A percentile compares a stretch with the other conserved stretches of the same genome.
phyloP scores from a whole-genome alignment of 2,329 filamentous ascomycete species.

The Cercospora sojina region DNA sequence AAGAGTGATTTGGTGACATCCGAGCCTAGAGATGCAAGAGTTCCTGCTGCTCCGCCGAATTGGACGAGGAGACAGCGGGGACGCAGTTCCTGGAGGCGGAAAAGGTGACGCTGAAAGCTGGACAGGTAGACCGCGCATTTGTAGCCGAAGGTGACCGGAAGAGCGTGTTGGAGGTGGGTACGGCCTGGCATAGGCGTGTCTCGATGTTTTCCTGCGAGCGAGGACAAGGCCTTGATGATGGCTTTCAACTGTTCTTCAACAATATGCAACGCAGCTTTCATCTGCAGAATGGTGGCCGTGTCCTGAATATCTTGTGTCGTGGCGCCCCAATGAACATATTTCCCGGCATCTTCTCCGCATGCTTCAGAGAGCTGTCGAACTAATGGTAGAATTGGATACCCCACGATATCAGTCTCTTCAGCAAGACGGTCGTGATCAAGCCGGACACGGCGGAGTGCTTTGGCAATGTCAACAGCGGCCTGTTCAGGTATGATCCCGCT shows the following conservation, averaged over 20 bases:
- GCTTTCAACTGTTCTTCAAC: constrained; percentile 22
- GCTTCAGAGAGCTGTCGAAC: constrained; percentile 33
- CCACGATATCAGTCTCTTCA: constrained; percentile 35
- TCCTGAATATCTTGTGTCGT: constrained; percentile 38
- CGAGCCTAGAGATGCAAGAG: constrained; percentile 31
- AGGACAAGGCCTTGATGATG: constrained; percentile 19
- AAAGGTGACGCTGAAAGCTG: constrained; percentile 32
- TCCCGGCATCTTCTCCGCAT: constrained; percentile 30
- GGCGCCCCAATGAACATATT: constrained; percentile 37
- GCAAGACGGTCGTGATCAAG: constrained; percentile 30
- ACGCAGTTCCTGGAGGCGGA: constrained; percentile 30
- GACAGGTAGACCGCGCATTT: constrained; percentile 37
- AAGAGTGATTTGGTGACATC: constrained; percentile 18
- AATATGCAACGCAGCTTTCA: constrained; percentile 27
- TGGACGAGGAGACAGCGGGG: constrained; percentile 34
- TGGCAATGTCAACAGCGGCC: constrained; percentile 28
- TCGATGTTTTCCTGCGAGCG: constrained; percentile 25
- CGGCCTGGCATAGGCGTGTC: constrained; percentile 34
- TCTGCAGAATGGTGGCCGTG: constrained; percentile 33
- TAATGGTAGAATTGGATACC: constrained; percentile 36
- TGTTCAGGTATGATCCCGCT: constrained; percentile 31
- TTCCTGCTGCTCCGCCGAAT: constrained; percentile 38
- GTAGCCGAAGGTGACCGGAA: constrained; percentile 38
- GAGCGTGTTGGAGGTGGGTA: constrained; percentile 37
- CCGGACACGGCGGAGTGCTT: constrained; percentile 11